These are phyloP conservation scores for Pythium myriotylum DNA, from an alignment of 352 stramenopile species.

Conservation along the genomic window DNA sequence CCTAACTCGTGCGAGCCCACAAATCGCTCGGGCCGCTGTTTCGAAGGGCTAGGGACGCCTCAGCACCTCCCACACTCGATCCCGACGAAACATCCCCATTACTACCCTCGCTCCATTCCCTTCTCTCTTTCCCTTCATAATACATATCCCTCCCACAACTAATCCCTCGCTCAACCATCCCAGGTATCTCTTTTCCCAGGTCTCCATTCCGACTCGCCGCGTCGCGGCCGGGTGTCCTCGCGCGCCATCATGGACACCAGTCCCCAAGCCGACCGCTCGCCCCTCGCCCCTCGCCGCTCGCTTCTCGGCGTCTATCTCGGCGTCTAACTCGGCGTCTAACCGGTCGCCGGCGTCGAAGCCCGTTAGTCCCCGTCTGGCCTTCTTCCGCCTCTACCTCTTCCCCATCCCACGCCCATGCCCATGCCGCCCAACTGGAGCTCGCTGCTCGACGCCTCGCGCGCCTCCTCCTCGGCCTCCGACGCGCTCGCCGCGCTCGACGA, in stretches of 20 bases:
- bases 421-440: constrained; percentile 14
- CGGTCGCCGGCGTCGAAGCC: too few species aligned
- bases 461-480: neutral
- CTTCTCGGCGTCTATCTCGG: too few species aligned
- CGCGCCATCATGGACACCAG: constrained; percentile 11
- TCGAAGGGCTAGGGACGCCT: constrained; percentile 26
- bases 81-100: neutral
- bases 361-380: too few species aligned
- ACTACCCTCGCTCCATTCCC: neutral
- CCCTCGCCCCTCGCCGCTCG: too few species aligned
- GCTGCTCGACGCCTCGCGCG: constrained; percentile 1
- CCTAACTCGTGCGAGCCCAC: constrained; percentile 22
- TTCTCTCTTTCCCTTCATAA: neutral
- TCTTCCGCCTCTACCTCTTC: too few species aligned
- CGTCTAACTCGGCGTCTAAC: too few species aligned
- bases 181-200: constrained; percentile 11
- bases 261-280: constrained; percentile 2
- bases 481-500: constrained; percentile 8
- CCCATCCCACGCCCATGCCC: neutral
- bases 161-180: neutral
- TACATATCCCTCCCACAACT: neutral
- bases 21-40: constrained; percentile 27
- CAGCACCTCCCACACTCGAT: constrained; percentile 4
- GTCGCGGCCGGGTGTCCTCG: neutral
- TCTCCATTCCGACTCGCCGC: constrained; percentile 17